Evolutionary conservation across 768 basidiomycete species (phyloP), one percentile per base, ranked within the genome.

Genomic region (Leccinum incarnatum): DNA sequence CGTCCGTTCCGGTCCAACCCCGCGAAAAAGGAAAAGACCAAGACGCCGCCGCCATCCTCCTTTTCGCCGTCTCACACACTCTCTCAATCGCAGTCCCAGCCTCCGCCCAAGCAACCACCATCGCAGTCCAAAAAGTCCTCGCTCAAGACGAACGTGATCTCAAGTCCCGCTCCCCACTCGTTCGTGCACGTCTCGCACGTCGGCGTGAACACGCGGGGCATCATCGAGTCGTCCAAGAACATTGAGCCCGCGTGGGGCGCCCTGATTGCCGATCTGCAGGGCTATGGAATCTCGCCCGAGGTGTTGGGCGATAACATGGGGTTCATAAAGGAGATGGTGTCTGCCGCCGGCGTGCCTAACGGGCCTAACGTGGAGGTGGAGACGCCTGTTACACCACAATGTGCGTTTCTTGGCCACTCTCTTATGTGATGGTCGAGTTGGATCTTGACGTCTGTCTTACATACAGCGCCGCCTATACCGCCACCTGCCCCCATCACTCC

Each of bases 161-260:
- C 87, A 14, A 67, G 78, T 17, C 87, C 87, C 0, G 72, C 79
- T 0, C 79, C 82, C 4, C 78, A 83, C 56, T 83, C 87, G 21
- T 89, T 88, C 69, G 80, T 81, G 57, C 87, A 89, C 65, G 76
- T 87, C 55, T 79, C 82, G 21, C 88, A 89, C 67, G 79, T 88
- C 53, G 86, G 86, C 8, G 71, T 86, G 51, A 80, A 79, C 63
- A 74, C 72, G 55, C 74, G 77, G 8, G 83, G 83, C 4, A 70
- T 73, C 55, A 76, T 84, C 62, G 83, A 85, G 71, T 76, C 81
- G 9, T 81, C 81, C 49, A 78, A 77, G 51, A 80, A 78, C 59
- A 73, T 84, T 42, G 82, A 84, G 50, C 77, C 79, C 1, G 76
- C 80, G 27, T 87, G 84, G 85, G 78, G 75, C 40, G 74, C 77